Base-by-base conservation (phyloP, 202 grass and related monocot genomes). In the Zoysia matrella region DNA sequence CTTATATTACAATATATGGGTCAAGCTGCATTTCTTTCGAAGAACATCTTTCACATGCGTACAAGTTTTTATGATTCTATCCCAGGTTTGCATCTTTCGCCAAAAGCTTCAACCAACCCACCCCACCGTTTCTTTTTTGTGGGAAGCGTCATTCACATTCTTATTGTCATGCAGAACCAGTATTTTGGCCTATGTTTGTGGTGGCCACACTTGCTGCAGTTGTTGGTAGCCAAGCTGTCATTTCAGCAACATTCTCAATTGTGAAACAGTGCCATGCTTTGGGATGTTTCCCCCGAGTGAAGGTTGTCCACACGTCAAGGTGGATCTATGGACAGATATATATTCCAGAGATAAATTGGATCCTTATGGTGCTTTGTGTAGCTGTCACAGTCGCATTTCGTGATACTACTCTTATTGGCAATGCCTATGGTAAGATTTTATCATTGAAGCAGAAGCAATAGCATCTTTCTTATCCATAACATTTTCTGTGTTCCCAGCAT, bases 251-350 rank as follows among this genome's bases (percentile, higher is more conserved):
- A 18, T 99, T 95, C 71, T 99, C 96, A 58, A 99, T 95, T 83
- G 92, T 99, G 76, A 99, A 95, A 79, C 96, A 99, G 53, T 99
- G 96, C 60, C 92, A 95, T 79, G 85, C 91, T 72, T 87, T 99
- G 92, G 96, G 96, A 72, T 98, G 95, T 73, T 98, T 98, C 82
- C 95, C 92, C 0, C 88, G 95, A 54, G 95, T 98, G 70, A 98
- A 99, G 85, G 84, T 99, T 72, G 91, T 99, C 36, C 96, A 99
- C 74, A 99, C 96, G 13, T 99, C 96, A 15, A 91, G 91, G 80
- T 95, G 92, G 96, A 99, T 99, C 85, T 83, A 90, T 76, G 96
- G 96, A 47, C 96, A 95, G 87, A 91, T 99, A 86, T 99, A 99
- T 72, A 93, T 99, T 69, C 92, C 96, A 61, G 96, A 99, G 84